These are phyloP conservation scores for Blastobotrys robertii DNA, from an alignment of 805 yeast genomes.

Conservation along the genomic window DNA sequence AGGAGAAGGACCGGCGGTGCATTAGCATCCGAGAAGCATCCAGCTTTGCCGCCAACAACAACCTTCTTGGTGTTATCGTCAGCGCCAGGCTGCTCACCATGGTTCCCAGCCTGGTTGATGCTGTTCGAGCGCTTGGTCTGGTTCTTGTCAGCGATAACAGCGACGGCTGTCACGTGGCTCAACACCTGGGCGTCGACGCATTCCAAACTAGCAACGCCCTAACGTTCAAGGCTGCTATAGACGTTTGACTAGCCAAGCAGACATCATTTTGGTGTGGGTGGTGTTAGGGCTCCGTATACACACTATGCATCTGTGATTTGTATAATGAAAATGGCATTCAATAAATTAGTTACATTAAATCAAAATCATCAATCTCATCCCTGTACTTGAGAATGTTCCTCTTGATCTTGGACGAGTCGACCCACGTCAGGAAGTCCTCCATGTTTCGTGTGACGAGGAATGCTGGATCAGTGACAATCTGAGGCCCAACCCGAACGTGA, in stretches of 20 bases:
- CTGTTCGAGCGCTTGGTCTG: slow-evolving; percentile 71
- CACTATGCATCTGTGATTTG: not conserved
- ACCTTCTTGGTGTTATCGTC: slow-evolving; percentile 73
- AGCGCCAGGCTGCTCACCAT: slow-evolving; percentile 60
- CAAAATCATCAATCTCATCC: slow-evolving; percentile 55
- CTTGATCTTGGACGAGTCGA: slow-evolving; percentile 90
- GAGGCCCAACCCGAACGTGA: slow-evolving; percentile 94
- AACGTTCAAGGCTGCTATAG: slow-evolving; percentile 55
- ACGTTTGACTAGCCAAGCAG: slow-evolving; percentile 26
- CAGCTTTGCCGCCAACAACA: slow-evolving; percentile 68
- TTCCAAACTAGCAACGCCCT: slow-evolving; percentile 52
- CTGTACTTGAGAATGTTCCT: slow-evolving; percentile 79
- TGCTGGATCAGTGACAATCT: slow-evolving; percentile 92
- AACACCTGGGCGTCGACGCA: slow-evolving; percentile 46
- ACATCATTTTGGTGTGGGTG: not conserved
- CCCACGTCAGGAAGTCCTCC: slow-evolving; percentile 98
- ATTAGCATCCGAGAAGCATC: slow-evolving; percentile 71
- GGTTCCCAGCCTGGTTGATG: slow-evolving; percentile 66
- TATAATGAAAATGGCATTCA: not conserved
- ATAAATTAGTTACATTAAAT: slow-evolving; percentile 31
- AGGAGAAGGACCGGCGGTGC: slow-evolving; percentile 30
- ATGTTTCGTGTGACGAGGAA: slow-evolving; percentile 82
- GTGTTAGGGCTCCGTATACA: not conserved
- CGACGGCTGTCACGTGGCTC: slow-evolving; percentile 8
- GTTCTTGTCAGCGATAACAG: slow-evolving; percentile 54